Base-by-base conservation (phyloP, 345 rosid genomes). In the Durio zibethinus region DNA sequence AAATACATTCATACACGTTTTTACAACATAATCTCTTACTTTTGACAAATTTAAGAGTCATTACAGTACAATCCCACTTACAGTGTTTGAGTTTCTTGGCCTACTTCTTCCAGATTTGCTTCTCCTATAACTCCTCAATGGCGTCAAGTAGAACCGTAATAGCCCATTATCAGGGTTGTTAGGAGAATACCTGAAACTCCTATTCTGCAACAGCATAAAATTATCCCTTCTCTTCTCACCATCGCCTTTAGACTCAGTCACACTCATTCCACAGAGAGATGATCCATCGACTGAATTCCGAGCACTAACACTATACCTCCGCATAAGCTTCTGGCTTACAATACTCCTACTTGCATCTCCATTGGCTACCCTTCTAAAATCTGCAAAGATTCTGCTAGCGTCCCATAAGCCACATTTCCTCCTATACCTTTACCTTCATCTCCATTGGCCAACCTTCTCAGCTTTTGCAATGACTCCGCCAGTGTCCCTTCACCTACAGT, bases 131-230 rank as follows among this genome's bases (percentile, higher is more conserved):
- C 81, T 87, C 85, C 88, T 88, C 80, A 74, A 72, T 21, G 97
- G 94, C 2, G 91, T 88, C 88, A 89, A 81, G 77, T 90, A 88
- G 76, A 88, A 92, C 81, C 90, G 80, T 53, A 87, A 82, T 54
- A 92, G 38, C n/a, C 89, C 89, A 43, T 88, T 90, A 25, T 89
- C 92, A 74, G 86, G 62, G 78, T 80, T 81, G 59, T 82, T 87
- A 27, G 86, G 88, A n/a, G 86, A 81, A 76, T 76, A 82, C 36
- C 85, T 81, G 42, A 77, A 81, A 81, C 84, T 82, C 75, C 87
- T 67, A 47, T 83, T 84, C 74, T 82, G 72, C 75, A 78, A 83
- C 83, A 84, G 76, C 80, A 79, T 63, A 70, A 74, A 62, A 57
- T 84, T 84, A 74, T 84, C 87, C 66, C 80, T 85, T 70, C 83